These are phyloP conservation scores for Lichtheimia ornata DNA, from an alignment of 371 early-diverging fungal genomes.

Conservation along the genomic window DNA sequence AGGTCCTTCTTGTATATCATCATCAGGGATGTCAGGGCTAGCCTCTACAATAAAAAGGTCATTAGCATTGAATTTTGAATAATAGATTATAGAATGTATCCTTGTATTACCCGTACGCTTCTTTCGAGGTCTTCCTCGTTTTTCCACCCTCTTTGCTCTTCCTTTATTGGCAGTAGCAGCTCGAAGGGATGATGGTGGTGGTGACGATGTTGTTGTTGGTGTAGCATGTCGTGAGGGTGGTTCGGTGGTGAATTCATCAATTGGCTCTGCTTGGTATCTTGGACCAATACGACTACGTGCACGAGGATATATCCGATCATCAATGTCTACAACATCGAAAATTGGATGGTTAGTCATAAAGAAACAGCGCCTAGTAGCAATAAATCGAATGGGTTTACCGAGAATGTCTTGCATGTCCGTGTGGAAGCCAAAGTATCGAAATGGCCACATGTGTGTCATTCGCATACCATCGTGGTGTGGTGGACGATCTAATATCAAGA, in stretches of 20 bases:
- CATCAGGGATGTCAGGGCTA: not conserved
- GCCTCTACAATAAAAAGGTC: not conserved
- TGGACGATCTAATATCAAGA: not conserved
- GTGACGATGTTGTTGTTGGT: not conserved
- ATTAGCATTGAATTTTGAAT: too few relatives aligned
- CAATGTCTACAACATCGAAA: constrained; percentile 48
- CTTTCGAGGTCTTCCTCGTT: not conserved
- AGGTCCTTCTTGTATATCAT: constrained; percentile 3
- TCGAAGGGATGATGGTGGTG: not conserved
- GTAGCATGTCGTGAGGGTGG: not conserved
- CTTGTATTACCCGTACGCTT: not conserved
- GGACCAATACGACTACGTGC: constrained; percentile 78
- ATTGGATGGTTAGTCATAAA: too few relatives aligned
- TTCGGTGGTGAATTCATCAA: not conserved
- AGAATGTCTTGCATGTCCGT: constrained; percentile 69
- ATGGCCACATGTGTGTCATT: constrained; percentile 79
- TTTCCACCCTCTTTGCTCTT: constrained; percentile 2
- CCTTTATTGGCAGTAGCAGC: too few relatives aligned
- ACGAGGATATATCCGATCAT: constrained; percentile 81
- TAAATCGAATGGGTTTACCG: not conserved
- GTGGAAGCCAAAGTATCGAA: constrained; percentile 81
- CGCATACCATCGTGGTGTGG: constrained; percentile 5
- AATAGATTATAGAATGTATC: too few relatives aligned
- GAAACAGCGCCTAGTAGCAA: too few relatives aligned
- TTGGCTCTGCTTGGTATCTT: constrained; percentile 49